Conservation (phyloP, 2,329 filamentous ascomycete genomes). For the Acephala macrosclerotiorum region DNA sequence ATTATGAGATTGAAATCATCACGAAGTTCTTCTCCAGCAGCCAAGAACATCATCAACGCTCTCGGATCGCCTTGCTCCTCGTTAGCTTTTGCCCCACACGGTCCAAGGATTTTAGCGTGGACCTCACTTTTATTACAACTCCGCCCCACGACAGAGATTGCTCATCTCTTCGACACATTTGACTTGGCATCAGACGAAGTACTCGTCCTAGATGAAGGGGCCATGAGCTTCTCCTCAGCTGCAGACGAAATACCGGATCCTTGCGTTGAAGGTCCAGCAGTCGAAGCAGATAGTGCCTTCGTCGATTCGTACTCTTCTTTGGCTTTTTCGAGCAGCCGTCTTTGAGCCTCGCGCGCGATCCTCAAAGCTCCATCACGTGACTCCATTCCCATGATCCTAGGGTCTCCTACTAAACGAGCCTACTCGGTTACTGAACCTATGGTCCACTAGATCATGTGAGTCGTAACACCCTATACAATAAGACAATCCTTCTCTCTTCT, state of each 20-base stretch:
- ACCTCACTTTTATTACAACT: background rate
- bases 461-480: too few relatives aligned
- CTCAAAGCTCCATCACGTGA: too few relatives aligned
- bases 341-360: background rate
- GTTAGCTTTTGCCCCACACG: background rate
- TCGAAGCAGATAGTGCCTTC: background rate
- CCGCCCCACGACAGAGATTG: background rate
- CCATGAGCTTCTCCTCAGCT: background rate
- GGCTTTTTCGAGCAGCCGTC: background rate
- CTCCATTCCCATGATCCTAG: too few relatives aligned
- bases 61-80: too few relatives aligned
- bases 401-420: too few relatives aligned
- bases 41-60: too few relatives aligned
- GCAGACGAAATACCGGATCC: background rate
- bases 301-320: background rate
- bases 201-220: background rate
- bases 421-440: too few relatives aligned
- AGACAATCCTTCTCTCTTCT: too few relatives aligned
- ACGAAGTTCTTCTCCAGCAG: too few relatives aligned
- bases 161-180: background rate
- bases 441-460: too few relatives aligned
- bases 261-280: slow-evolving; percentile 1
- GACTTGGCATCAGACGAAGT: background rate
- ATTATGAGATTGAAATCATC: too few relatives aligned
- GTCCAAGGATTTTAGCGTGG: background rate